These are phyloP conservation scores for Candida tibetensis DNA, from an alignment of 805 yeast species.

Conservation along the genomic window DNA sequence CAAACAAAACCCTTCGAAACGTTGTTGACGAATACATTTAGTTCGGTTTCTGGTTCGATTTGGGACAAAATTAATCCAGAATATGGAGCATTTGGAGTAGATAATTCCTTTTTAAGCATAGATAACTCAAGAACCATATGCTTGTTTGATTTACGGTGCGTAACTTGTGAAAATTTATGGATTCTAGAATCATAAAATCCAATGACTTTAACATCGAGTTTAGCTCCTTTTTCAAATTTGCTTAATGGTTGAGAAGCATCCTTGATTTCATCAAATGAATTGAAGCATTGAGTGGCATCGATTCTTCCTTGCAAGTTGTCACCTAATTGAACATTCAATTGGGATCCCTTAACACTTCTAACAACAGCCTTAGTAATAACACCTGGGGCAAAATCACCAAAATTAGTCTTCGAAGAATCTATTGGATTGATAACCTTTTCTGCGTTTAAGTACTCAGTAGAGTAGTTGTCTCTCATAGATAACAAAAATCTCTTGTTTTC, in stretches of 20 bases:
- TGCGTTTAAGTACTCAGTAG: slow-evolving; percentile 19
- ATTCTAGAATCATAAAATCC: slow-evolving; percentile 74
- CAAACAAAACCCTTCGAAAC: slow-evolving; percentile 57
- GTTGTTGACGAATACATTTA: slow-evolving; percentile 65
- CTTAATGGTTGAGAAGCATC: slow-evolving; percentile 58
- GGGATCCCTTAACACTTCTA: slow-evolving; percentile 64
- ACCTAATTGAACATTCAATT: slow-evolving; percentile 71
- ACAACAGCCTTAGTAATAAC: slow-evolving; percentile 57
- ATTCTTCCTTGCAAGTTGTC: slow-evolving; percentile 78
- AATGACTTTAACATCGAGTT: slow-evolving; percentile 60
- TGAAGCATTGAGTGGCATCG: slow-evolving; percentile 70
- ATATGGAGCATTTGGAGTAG: slow-evolving; percentile 20
- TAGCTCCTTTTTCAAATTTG: slow-evolving; percentile 56
- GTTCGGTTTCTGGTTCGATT: slow-evolving; percentile 48
- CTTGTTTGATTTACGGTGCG: slow-evolving; percentile 52
- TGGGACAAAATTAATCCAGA: slow-evolving; percentile 38
- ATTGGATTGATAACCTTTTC: slow-evolving; percentile 53
- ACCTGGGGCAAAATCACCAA: slow-evolving; percentile 60
- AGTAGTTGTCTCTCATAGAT: slow-evolving; percentile 46
- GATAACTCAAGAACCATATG: slow-evolving; percentile 64
- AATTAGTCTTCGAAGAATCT: slow-evolving; percentile 47
- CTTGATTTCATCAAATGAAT: slow-evolving; percentile 49
- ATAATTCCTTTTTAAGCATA: slow-evolving; percentile 44
- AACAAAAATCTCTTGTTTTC: slow-evolving; percentile 69
- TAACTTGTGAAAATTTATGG: slow-evolving; percentile 63